Evolutionary conservation across 129 eudicot genomes (phyloP), one percentile per base, ranked within the genome.

Genomic region (Ambrosia artemisiifolia): DNA sequence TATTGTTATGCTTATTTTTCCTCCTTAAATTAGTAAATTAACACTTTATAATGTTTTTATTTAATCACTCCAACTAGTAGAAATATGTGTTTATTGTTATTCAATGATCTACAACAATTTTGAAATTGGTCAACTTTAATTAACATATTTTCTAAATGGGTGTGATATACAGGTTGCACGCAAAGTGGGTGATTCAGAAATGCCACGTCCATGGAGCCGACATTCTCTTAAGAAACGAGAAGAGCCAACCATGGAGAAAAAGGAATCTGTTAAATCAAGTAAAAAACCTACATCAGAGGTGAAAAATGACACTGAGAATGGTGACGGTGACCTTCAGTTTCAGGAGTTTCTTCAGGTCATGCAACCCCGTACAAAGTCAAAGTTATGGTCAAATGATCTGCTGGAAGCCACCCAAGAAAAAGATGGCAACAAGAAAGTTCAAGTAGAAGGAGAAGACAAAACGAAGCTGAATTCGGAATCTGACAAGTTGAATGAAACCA

Each of bases 141-240:
- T 18, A 47, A 12, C n/a, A 34, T 11, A 18, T 10, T 43, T 59
- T 32, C 30, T 16, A 53, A 65, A 54, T 7, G 47, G 46, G 30
- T 5, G 46, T 67, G 49, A 59, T 76, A 51, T 61, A 68, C 82
- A 93, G 98, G 72, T 84, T 68, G 98, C 98, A 72, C 87, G 85
- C n/a, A 86, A 84, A 83, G 88, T 84, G 63, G 97, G 97, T 19
- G 97, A 90, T 75, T 79, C 92, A 61, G 77, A 90, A 75, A 80
- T 88, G 74, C 83, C 97, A 46, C 91, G 91, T 46, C 95, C 98
- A 47, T 90, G 98, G 98, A 94, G 98, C 70, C 82, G 85, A 19
- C 75, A 94, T 82, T 84, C 97, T 42, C 32, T 81, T 19, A 76
- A 88, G 82, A 85, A 88, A 67, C 86, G 84, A 63, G 88, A 87